A percentile compares a stretch with the other conserved stretches of the same genome.
These are phyloP conservation scores for Asterophora lycoperdoides DNA, from an alignment of 768 basidiomycete genomes.

Conservation along the genomic window DNA sequence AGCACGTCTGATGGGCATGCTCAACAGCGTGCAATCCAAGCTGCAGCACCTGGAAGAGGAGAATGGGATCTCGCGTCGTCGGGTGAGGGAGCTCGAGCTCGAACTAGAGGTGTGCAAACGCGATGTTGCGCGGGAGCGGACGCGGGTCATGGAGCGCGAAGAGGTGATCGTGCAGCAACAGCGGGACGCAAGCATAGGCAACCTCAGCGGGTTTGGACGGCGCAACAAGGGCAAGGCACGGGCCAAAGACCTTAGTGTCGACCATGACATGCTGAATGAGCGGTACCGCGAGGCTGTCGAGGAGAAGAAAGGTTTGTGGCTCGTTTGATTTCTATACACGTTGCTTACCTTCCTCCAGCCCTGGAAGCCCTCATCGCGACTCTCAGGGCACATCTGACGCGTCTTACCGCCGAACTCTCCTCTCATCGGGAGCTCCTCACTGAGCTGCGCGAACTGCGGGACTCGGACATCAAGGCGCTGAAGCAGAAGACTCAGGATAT, in stretches of 20 bases:
- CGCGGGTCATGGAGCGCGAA: conserved; percentile 55
- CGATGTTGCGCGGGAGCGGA: conserved; percentile 71
- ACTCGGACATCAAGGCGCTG: conserved; percentile 55
- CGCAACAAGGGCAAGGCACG: conserved; percentile 38
- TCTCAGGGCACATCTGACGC: conserved; percentile 68
- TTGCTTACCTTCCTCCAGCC: conserved; percentile 40
- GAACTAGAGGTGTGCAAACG: conserved; percentile 82
- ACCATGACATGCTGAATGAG: conserved; percentile 37
- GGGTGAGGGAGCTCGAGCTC: conserved; percentile 82
- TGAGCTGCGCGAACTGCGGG: conserved; percentile 59
- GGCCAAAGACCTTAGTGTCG: conserved; percentile 25
- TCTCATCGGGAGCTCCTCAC: conserved; percentile 68
- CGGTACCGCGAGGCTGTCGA: conserved; percentile 77
- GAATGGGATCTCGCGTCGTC: conserved; percentile 73
- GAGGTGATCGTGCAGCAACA: conserved; percentile 38
- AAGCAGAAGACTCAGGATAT: conserved; percentile 65
- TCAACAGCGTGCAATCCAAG: conserved; percentile 62
- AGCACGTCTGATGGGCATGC: conserved; percentile 61
- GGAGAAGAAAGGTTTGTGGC: conserved; percentile 77
- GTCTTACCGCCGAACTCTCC: conserved; percentile 75
- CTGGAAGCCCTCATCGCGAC: conserved; percentile 75
- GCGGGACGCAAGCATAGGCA: conserved; percentile 12
- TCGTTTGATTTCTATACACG: conserved; percentile 19
- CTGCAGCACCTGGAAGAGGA: conserved; percentile 75
- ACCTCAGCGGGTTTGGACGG: conserved; percentile 19